A percentile compares a stretch with the other conserved stretches of the same genome.
Conservation (phyloP, 805 yeast species). For the Candida takata region DNA sequence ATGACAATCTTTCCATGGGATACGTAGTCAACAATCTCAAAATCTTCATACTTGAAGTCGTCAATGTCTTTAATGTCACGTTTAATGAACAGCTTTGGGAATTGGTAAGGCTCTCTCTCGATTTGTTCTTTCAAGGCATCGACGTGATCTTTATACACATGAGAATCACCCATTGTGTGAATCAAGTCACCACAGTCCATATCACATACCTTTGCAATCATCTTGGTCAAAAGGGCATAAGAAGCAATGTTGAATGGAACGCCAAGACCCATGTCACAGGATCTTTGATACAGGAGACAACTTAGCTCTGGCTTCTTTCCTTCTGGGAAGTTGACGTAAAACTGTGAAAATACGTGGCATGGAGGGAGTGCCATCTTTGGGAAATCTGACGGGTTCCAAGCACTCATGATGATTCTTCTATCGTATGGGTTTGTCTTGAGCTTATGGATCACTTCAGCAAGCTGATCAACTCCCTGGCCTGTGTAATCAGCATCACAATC, state of each 20-base stretch:
- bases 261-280: constrained; percentile 99
- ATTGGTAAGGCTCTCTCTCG: constrained; percentile 62
- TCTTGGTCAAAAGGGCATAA: constrained; percentile 82
- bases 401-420: constrained; percentile 87
- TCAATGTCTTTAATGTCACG: constrained; percentile 69
- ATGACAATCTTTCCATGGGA: constrained; percentile 83
- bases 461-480: constrained; percentile 87
- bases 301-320: constrained; percentile 60
- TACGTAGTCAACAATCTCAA: constrained; percentile 69
- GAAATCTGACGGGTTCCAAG: constrained; percentile 98
- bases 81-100: constrained; percentile 72
- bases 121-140: constrained; percentile 84
- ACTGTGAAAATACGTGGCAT: constrained; percentile 94
- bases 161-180: constrained; percentile 96
- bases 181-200: constrained; percentile 94
- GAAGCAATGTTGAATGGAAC: constrained; percentile 98
- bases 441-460: constrained; percentile 69
- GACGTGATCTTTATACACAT: constrained; percentile 87
- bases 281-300: constrained; percentile 88
- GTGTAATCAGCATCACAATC: constrained; percentile 85
- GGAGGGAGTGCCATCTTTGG: constrained; percentile 96
- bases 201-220: constrained; percentile 94
- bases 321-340: constrained; percentile 82
- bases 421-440: constrained; percentile 88
- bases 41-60: constrained; percentile 84